These are phyloP conservation scores for Falciphora oryzae DNA, from an alignment of 2,329 filamentous ascomycete genomes.

Conservation along the genomic window DNA sequence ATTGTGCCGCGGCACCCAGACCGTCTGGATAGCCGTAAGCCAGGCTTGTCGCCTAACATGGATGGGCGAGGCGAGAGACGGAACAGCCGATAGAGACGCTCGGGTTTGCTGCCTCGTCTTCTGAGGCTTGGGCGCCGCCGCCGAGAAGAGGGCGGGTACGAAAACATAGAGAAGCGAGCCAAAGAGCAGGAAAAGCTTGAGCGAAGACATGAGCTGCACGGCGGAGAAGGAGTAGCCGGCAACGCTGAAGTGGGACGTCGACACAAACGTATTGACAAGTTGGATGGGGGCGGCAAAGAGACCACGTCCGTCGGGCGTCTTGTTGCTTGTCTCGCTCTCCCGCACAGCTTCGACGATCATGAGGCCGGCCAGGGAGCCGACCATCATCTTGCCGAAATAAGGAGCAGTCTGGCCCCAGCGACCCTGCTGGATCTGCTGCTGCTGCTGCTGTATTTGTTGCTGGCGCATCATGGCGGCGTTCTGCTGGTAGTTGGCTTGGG, in stretches of 20 bases:
- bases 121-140: conserved; percentile 48
- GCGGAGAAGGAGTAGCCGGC: conserved; percentile 47
- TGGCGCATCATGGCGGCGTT: conserved; percentile 44
- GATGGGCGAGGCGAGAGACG: conserved; percentile 74
- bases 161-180: conserved; percentile 50
- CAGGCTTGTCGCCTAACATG: conserved; percentile 83
- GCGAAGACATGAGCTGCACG: conserved; percentile 39
- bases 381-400: conserved; percentile 75
- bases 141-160: conserved; percentile 47
- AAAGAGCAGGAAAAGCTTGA: conserved; percentile 44
- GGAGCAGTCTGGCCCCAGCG: conserved; percentile 49
- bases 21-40: conserved; percentile 87
- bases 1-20: conserved; percentile 84
- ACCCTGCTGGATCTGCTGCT: conserved; percentile 41
- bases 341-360: conserved; percentile 84
- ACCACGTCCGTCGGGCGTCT: conserved; percentile 59
- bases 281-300: conserved; percentile 60
- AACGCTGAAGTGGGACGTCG: conserved; percentile 44
- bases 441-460: conserved; percentile 50
- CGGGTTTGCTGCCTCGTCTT: conserved; percentile 29
- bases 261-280: conserved; percentile 44
- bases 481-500: conserved; percentile 29
- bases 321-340: conserved; percentile 59
- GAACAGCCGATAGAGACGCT: conserved; percentile 45
- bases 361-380: conserved; percentile 83